Evolutionary conservation across 2,329 filamentous ascomycete species (phyloP).

Genomic region (Aspergillus intermedius): DNA sequence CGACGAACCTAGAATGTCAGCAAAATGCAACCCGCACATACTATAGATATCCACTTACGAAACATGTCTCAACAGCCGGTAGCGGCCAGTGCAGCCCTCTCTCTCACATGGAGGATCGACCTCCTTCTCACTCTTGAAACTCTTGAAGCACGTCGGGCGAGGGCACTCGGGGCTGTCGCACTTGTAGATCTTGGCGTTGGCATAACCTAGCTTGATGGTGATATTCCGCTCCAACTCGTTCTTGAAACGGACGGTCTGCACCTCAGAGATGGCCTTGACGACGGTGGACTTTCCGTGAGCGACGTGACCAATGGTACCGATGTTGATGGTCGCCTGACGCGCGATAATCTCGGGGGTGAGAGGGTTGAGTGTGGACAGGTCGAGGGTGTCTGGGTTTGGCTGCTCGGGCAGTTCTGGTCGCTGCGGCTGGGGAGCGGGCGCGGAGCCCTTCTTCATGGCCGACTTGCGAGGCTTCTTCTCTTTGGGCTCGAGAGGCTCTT

Average conservation of each 20-base stretch:
- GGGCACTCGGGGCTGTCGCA: constrained; percentile 90
- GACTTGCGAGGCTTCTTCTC: constrained; percentile 71
- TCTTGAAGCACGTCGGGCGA: constrained; percentile 88
- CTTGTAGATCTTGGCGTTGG: constrained; percentile 99
- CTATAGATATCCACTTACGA: constrained; percentile 55
- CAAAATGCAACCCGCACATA: not conserved
- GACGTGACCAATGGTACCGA: constrained; percentile 96
- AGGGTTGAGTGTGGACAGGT: constrained; percentile 72
- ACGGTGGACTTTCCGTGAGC: constrained; percentile 98
- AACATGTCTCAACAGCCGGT: constrained; percentile 82
- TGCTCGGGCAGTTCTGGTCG: constrained; percentile 73
- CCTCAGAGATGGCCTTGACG: constrained; percentile 97
- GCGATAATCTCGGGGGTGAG: constrained; percentile 95
- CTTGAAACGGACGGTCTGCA: constrained; percentile 99
- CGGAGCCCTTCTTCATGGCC: constrained; percentile 69
- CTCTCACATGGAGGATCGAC: constrained; percentile 93
- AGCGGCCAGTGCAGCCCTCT: constrained; percentile 81
- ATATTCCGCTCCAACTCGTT: constrained; percentile 99
- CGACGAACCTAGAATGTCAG: constrained; percentile 65
- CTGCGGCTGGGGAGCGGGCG: constrained; percentile 49
- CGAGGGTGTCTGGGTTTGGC: constrained; percentile 83
- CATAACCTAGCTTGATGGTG: constrained; percentile 98
- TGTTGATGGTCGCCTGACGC: constrained; percentile 97
- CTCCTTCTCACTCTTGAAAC: constrained; percentile 98
- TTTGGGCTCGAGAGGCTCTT: constrained; percentile 56